Evolutionary conservation across 768 basidiomycete genomes (phyloP).

Genomic region (Hericium alpestre): DNA sequence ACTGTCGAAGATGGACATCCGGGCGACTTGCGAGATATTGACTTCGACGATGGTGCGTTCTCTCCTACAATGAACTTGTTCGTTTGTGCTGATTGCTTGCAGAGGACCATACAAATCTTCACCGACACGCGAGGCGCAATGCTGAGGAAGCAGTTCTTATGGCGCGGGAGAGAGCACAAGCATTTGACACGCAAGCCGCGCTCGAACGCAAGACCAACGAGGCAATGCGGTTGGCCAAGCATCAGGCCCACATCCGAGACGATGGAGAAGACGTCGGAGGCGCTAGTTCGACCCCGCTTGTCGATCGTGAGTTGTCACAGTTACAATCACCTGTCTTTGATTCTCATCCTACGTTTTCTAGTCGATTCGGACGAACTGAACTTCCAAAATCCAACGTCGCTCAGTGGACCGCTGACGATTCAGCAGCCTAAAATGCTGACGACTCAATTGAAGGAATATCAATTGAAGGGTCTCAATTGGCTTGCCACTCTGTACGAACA

Average conservation of each 20-base stretch:
- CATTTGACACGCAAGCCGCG: conserved; percentile 79
- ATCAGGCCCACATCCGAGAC: conserved; percentile 32
- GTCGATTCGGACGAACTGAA: conserved; percentile 96
- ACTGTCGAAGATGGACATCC: conserved; percentile 46
- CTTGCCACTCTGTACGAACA: conserved; percentile 95
- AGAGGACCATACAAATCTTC: conserved; percentile 86
- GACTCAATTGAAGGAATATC: conserved; percentile 96
- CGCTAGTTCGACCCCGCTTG: conserved; percentile 34
- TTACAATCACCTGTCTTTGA: too few relatives aligned
- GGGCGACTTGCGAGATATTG: conserved; percentile 53
- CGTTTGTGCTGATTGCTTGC: conserved; percentile 2
- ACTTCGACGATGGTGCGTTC: conserved; percentile 80
- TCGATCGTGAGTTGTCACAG: conserved; percentile 50
- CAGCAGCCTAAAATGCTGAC: conserved; percentile 92
- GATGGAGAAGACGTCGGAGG: conserved; percentile 28
- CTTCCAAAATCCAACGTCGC: conserved; percentile 95
- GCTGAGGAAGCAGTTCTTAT: conserved; percentile 81
- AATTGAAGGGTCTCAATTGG: conserved; percentile 97
- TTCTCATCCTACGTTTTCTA: conserved; percentile 18
- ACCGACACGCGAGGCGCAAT: conserved; percentile 75
- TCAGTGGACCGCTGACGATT: conserved; percentile 76
- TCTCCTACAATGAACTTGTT: not conserved
- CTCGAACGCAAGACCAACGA: conserved; percentile 74
- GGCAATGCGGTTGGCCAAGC: conserved; percentile 58
- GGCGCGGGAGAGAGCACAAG: conserved; percentile 68